Conservation (phyloP, 2,329 filamentous ascomycete species). For the Clarireedia monteithiana region DNA sequence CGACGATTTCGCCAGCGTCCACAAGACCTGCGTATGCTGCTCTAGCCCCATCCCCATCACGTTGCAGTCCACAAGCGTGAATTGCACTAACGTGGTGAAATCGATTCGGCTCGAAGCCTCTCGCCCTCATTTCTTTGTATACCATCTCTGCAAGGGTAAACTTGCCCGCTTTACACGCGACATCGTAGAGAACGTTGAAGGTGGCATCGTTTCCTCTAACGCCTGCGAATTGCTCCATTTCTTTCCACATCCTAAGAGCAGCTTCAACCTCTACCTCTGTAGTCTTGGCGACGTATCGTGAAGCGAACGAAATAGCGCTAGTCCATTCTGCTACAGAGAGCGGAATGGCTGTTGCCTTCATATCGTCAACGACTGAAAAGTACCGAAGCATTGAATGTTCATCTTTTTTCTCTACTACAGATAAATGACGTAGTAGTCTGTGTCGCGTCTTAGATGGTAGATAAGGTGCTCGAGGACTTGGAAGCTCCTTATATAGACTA, state of each 20-base stretch:
- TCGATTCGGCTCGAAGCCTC: slow-evolving; percentile 63
- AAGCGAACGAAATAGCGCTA: slow-evolving; percentile 70
- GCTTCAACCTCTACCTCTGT: slow-evolving; percentile 55
- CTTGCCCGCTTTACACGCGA: slow-evolving; percentile 78
- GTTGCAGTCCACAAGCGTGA: slow-evolving; percentile 70
- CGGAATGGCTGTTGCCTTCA: slow-evolving; percentile 64
- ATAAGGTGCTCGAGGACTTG: slow-evolving; percentile 28
- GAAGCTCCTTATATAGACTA: slow-evolving; percentile 30
- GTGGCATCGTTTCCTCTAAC: slow-evolving; percentile 67
- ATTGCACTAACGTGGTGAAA: slow-evolving; percentile 78
- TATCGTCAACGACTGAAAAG: slow-evolving; percentile 75
- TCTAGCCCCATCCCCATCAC: slow-evolving; percentile 66
- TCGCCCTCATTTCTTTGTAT: slow-evolving; percentile 67
- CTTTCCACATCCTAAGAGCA: slow-evolving; percentile 72
- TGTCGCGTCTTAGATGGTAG: slow-evolving; percentile 23
- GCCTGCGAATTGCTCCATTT: slow-evolving; percentile 73
- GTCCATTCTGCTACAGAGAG: slow-evolving; percentile 72
- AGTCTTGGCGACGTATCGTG: slow-evolving; percentile 56
- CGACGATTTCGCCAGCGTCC: slow-evolving; percentile 77
- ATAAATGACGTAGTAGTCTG: slow-evolving; percentile 25
- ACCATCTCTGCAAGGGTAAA: slow-evolving; percentile 79
- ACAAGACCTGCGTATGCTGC: slow-evolving; percentile 77
- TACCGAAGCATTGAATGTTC: slow-evolving; percentile 66
- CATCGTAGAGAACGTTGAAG: slow-evolving; percentile 88
- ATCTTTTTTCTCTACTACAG: slow-evolving; percentile 27